Percentiles rank a stretch among this genome's conserved stretches.
Conservation (phyloP, 2,329 filamentous ascomycete genomes). For the Penicillium sp. region DNA sequence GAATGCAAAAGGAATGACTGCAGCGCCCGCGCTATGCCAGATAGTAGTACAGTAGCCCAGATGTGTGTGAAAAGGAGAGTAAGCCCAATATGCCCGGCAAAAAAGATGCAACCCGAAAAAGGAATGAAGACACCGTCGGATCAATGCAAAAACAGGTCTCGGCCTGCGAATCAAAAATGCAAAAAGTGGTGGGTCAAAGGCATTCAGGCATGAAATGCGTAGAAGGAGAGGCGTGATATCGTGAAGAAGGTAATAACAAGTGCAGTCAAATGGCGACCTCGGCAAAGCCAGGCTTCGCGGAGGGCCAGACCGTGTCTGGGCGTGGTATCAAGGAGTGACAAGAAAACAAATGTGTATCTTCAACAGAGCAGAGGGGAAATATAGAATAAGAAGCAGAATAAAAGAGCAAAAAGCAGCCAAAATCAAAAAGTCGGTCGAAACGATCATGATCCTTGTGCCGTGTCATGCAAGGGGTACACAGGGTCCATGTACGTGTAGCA, state of each 20-base stretch:
- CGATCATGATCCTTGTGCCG: constrained; percentile 23
- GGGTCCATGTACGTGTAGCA: constrained; percentile 33
- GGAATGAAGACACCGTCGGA: constrained; percentile 33
- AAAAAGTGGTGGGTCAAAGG: constrained; percentile 15
- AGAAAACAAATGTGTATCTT: constrained; percentile 23
- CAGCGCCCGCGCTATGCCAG: constrained; percentile 35
- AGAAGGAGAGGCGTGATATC: constrained; percentile 30
- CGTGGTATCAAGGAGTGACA: constrained; percentile 25
- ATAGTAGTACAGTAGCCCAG: constrained; percentile 33
- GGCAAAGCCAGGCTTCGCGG: neutral
- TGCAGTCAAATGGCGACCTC: constrained; percentile 1
- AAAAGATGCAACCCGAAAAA: constrained; percentile 27
- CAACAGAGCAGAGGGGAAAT: constrained; percentile 21
- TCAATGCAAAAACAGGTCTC: constrained; percentile 21
- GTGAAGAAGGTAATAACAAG: constrained; percentile 4
- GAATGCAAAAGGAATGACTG: constrained; percentile 36
- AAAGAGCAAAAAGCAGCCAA: constrained; percentile 2
- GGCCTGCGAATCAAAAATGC: constrained; percentile 14
- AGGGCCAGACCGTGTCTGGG: constrained; percentile 15
- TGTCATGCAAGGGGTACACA: constrained; percentile 31
- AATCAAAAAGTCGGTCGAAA: neutral
- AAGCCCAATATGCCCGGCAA: constrained; percentile 29
- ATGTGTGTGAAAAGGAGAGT: constrained; percentile 26
- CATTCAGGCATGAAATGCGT: constrained; percentile 29
- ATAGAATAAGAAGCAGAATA: constrained; percentile 14